phyloP scores from a whole-genome alignment of 805 yeast species.

The Candida ficus region DNA sequence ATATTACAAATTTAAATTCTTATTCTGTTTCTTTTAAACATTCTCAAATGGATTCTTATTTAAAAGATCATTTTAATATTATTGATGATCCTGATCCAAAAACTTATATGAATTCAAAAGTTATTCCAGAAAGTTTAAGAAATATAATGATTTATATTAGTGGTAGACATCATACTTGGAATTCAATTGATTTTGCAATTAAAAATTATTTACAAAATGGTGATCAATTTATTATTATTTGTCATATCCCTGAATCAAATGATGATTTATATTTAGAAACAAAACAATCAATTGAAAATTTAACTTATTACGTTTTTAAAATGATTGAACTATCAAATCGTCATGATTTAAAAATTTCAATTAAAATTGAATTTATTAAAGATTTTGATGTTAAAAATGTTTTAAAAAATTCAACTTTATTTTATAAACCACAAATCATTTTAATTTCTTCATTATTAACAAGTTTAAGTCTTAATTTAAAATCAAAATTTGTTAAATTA shows the following conservation, averaged over 20 bases:
- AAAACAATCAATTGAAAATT: conserved; percentile 10
- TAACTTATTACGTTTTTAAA: conserved; percentile 14
- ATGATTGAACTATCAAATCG: conserved; percentile 10
- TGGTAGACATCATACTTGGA: conserved; percentile 54
- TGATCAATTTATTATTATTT: conserved; percentile 19
- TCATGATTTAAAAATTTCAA: conserved; percentile 14
- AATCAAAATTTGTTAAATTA: conserved; percentile 9
- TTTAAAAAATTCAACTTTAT: conserved; percentile 13
- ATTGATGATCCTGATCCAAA: background rate
- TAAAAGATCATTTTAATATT: conserved; percentile 5
- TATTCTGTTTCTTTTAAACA: conserved; percentile 19
- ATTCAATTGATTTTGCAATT: conserved; percentile 21
- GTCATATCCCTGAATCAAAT: conserved; percentile 18
- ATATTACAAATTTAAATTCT: conserved; percentile 14
- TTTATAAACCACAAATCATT: conserved; percentile 20
- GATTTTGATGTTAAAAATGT: conserved; percentile 11
- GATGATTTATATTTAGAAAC: conserved; percentile 13
- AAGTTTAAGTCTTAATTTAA: conserved; percentile 5
- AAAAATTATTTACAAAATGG: conserved; percentile 19
- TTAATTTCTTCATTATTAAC: conserved; percentile 16
- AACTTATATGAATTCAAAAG: no score
- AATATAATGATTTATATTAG: conserved; percentile 28
- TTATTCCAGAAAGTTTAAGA: conserved; percentile 18
- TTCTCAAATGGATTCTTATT: conserved; percentile 11
- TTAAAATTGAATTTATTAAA: conserved; percentile 23